phyloP scores from a whole-genome alignment of 176 grass and related monocot genomes.

The Tillandsia fasciculata region DNA sequence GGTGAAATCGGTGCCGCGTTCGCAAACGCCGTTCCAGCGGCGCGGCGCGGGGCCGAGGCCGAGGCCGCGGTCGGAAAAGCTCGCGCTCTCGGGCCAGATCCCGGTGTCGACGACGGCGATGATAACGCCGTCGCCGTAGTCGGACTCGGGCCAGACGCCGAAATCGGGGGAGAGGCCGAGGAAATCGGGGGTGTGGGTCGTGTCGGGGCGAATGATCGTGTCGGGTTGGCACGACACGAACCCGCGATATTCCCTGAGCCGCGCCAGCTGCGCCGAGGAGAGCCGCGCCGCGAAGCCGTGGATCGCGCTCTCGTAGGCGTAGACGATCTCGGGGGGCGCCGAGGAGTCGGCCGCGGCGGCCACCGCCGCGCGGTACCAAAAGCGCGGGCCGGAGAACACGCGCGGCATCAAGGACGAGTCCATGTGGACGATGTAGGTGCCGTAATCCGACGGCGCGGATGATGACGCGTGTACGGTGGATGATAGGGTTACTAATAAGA shows the following conservation, averaged over 20 bases:
- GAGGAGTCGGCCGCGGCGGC: background rate
- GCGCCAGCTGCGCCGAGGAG: slow-evolving; percentile 13
- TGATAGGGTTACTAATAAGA: too few species aligned
- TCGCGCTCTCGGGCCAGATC: slow-evolving; percentile 42
- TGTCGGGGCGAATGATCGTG: slow-evolving; percentile 16
- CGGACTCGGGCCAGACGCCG: slow-evolving; percentile 33
- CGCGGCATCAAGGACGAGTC: slow-evolving; percentile 37
- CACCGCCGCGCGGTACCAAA: slow-evolving; percentile 30
- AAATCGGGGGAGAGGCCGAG: slow-evolving; percentile 1
- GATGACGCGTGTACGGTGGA: background rate
- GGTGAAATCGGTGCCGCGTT: slow-evolving; percentile 32
- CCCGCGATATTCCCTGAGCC: slow-evolving; percentile 13
- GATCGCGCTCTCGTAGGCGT: slow-evolving; percentile 36
- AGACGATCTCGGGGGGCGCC: slow-evolving; percentile 10
- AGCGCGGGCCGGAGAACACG: slow-evolving; percentile 5
- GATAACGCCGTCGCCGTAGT: slow-evolving; percentile 39
- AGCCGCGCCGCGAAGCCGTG: slow-evolving; percentile 35
- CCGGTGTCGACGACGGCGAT: slow-evolving; percentile 48
- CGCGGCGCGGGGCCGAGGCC: slow-evolving; percentile 25
- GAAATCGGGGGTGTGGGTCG: slow-evolving; percentile 46
- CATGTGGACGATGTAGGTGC: slow-evolving; percentile 46
- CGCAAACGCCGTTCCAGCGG: slow-evolving; percentile 38
- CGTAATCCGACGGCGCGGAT: background rate
- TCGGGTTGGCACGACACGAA: slow-evolving; percentile 34
- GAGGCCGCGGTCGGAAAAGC: slow-evolving; percentile 21